These are phyloP conservation scores for Ulvella scutata DNA, from an alignment of 139 green algal genomes.

Conservation along the genomic window DNA sequence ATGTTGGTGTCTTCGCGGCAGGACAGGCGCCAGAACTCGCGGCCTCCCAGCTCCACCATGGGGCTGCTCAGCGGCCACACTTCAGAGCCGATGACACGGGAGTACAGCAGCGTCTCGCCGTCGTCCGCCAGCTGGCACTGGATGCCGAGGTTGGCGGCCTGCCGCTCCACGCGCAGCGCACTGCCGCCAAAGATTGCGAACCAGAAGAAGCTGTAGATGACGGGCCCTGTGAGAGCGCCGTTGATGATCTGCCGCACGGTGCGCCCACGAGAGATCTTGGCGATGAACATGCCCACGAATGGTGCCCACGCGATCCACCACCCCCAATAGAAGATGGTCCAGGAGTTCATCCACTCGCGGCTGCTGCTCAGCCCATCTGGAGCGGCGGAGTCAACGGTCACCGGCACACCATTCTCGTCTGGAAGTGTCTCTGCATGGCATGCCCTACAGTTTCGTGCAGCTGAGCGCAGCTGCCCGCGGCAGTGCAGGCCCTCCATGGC, in stretches of 20 bases:
- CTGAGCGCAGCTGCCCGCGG: background rate
- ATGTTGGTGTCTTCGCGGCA: background rate
- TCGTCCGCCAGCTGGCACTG: background rate
- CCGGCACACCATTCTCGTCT: background rate
- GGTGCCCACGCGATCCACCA: constrained; percentile 23
- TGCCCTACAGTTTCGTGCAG: background rate
- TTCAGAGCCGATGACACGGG: background rate
- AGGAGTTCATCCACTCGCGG: constrained; percentile 11
- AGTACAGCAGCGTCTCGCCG: background rate
- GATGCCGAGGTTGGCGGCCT: constrained; percentile 4
- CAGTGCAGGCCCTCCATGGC: too few species aligned
- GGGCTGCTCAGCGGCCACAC: background rate
- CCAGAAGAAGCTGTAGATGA: constrained; percentile 17
- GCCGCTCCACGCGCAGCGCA: constrained; percentile 16
- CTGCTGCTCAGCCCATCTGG: background rate
- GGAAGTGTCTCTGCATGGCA: background rate
- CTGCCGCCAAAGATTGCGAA: constrained; percentile 8
- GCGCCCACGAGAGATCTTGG: constrained; percentile 18
- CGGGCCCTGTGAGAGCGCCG: constrained; percentile 10
- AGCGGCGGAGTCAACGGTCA: background rate
- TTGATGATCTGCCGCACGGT: constrained; percentile 15
- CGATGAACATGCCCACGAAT: constrained; percentile 25
- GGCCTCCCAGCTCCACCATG: background rate
- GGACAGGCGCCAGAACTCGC: background rate
- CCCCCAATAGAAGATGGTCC: constrained; percentile 24